These are phyloP conservation scores for Skeletonema costatum DNA, from an alignment of 108 stramenopile species.

Conservation along the genomic window DNA sequence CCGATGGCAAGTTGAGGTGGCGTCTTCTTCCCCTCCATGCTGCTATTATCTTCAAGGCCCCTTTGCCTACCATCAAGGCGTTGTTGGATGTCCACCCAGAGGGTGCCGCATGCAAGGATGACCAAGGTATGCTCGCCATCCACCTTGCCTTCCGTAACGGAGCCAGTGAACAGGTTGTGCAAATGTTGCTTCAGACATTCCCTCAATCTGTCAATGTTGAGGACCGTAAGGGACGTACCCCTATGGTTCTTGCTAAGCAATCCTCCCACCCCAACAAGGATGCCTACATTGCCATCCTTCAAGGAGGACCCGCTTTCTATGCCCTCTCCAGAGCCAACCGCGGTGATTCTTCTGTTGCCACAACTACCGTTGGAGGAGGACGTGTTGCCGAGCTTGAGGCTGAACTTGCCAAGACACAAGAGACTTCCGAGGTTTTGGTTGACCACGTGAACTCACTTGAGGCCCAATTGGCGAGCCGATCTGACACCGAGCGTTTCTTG, in stretches of 20 bases:
- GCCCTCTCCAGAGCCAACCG: constrained; percentile 31
- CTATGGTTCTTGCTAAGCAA: constrained; percentile 75
- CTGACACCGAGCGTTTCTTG: constrained; percentile 77
- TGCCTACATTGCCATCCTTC: constrained; percentile 65
- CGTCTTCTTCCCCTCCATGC: constrained; percentile 87
- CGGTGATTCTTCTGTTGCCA: neutral
- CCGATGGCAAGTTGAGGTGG: constrained; percentile 78
- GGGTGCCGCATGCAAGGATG: constrained; percentile 76
- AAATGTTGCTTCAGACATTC: constrained; percentile 67
- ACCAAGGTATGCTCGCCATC: constrained; percentile 87
- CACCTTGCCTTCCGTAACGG: constrained; percentile 85
- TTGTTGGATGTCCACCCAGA: constrained; percentile 66
- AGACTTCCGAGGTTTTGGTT: constrained; percentile 74
- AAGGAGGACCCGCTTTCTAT: constrained; percentile 65
- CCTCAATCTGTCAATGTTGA: constrained; percentile 77
- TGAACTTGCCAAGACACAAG: constrained; percentile 70
- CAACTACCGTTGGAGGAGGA: constrained; percentile 10
- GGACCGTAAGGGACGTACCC: constrained; percentile 87
- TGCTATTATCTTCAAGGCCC: constrained; percentile 87
- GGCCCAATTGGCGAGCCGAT: constrained; percentile 62
- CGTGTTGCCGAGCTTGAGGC: constrained; percentile 50
- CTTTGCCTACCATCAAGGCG: constrained; percentile 64
- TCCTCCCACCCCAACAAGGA: constrained; percentile 63
- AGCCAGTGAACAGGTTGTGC: constrained; percentile 51
- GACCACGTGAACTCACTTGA: constrained; percentile 82